Evolutionary conservation across 768 basidiomycete species (phyloP).

Genomic region (Serendipita sp.): DNA sequence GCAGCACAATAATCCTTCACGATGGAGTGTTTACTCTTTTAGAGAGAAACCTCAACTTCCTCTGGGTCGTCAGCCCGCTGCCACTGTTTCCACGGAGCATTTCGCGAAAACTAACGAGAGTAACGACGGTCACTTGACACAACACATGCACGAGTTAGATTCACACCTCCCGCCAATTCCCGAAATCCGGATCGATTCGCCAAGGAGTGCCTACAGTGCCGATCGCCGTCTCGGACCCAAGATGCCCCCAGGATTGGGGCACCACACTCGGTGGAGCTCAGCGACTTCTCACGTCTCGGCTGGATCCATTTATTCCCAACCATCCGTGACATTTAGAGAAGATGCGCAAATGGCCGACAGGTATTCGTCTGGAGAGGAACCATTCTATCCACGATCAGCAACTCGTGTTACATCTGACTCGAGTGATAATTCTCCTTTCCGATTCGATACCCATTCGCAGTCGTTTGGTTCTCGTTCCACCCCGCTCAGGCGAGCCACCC

Average conservation of each 20-base stretch:
- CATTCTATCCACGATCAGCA: background rate
- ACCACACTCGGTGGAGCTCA: background rate
- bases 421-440: constrained; percentile 1
- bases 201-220: background rate
- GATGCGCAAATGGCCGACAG: background rate
- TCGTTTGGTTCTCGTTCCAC: background rate
- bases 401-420: background rate
- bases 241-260: background rate
- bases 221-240: background rate
- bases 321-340: background rate
- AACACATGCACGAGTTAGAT: background rate
- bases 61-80: background rate
- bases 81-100: background rate
- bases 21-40: constrained; percentile 1
- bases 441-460: background rate
- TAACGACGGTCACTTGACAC: background rate
- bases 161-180: background rate
- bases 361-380: background rate
- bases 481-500: background rate
- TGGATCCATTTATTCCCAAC: constrained; percentile 1
- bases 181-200: constrained; percentile 3
- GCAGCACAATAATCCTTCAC: background rate
- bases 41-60: background rate
- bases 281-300: background rate
- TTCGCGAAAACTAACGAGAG: background rate